Percentiles rank a stretch among this genome's conserved stretches.
Conservation (phyloP, 768 basidiomycete species). For the Boletus edulis region DNA sequence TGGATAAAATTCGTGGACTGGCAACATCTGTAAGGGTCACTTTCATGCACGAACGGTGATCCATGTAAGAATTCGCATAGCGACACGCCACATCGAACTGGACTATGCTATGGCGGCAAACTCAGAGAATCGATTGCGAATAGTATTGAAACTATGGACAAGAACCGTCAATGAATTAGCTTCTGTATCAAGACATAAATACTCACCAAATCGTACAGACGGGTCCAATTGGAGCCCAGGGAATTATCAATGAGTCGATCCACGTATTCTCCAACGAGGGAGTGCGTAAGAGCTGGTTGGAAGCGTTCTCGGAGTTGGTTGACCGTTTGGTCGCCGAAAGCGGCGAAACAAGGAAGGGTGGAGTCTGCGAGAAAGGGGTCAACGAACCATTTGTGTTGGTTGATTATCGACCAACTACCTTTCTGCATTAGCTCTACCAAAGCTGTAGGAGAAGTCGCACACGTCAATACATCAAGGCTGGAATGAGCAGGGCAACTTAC, state of each 20-base stretch:
- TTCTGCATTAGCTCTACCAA: constrained; percentile 99
- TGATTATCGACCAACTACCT: constrained; percentile 42
- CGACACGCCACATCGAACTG: background rate
- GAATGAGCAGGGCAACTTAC: constrained; percentile 40
- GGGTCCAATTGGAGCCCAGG: constrained; percentile 90
- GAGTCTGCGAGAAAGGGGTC: constrained; percentile 55
- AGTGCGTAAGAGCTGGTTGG: constrained; percentile 85
- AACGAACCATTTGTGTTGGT: background rate
- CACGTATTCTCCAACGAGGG: constrained; percentile 82
- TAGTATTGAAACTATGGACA: constrained; percentile 82
- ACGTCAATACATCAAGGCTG: constrained; percentile 1
- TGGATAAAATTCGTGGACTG: background rate
- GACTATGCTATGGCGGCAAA: background rate
- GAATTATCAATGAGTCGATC: constrained; percentile 88
- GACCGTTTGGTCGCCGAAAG: constrained; percentile 90
- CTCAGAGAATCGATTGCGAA: constrained; percentile 81
- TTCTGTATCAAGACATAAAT: background rate
- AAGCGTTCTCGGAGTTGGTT: constrained; percentile 88
- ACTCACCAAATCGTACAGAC: constrained; percentile 91
- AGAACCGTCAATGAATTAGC: background rate
- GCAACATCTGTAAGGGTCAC: background rate
- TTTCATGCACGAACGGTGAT: background rate
- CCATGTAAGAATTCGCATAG: background rate
- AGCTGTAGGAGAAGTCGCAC: constrained; percentile 36
- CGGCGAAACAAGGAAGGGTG: constrained; percentile 83